Percentiles rank a stretch among this genome's conserved stretches.
These are phyloP conservation scores for Botrytis porri DNA, from an alignment of 2,329 filamentous ascomycete genomes.

Conservation along the genomic window DNA sequence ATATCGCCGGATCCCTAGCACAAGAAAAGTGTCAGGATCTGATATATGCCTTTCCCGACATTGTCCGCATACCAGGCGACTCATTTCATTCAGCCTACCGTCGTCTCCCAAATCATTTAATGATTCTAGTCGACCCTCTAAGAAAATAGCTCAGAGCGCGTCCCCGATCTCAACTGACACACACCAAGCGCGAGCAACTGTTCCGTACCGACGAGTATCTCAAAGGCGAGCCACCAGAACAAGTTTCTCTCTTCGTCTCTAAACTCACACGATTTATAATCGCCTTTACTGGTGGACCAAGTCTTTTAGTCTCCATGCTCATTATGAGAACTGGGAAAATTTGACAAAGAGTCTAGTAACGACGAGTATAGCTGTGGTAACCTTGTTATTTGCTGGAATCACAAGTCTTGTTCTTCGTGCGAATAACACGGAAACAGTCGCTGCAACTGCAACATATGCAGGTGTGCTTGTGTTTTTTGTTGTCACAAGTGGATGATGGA, in stretches of 20 bases:
- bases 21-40: background rate
- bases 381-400: constrained; percentile 3
- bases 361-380: background rate
- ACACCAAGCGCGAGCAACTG: background rate
- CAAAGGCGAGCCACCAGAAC: background rate
- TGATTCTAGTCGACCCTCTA: background rate
- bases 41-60: background rate
- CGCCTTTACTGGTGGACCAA: background rate
- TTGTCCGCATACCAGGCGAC: background rate
- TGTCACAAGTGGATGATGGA: background rate
- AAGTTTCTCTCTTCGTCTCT: background rate
- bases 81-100: background rate
- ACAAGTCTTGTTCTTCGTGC: background rate
- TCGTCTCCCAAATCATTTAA: background rate
- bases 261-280: background rate
- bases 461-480: background rate
- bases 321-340: constrained; percentile 1
- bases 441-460: background rate
- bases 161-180: background rate
- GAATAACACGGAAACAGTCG: background rate
- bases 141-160: background rate
- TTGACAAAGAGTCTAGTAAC: background rate
- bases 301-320: background rate
- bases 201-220: background rate
- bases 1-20: background rate